A percentile compares a stretch with the other conserved stretches of the same genome.
Evolutionary conservation across 2,329 filamentous ascomycete genomes (phyloP).

Genomic region (Chaetomiaceae sp.): DNA sequence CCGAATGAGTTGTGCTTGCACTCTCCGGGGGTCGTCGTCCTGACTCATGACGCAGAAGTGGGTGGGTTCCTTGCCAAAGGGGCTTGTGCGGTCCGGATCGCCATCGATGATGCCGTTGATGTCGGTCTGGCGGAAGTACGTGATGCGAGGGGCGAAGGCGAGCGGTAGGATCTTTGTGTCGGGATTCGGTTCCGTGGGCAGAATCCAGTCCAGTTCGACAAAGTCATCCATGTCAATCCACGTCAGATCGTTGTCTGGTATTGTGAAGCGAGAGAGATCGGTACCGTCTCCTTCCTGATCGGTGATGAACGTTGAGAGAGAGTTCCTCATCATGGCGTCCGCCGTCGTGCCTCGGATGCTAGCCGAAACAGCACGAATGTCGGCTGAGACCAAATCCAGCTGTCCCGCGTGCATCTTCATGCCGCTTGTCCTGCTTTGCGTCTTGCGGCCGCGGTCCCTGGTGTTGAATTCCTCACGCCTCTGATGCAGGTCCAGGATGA

Average conservation of each 20-base stretch:
- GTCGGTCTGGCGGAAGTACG: constrained; percentile 95
- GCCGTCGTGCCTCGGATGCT: constrained; percentile 75
- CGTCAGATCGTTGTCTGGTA: constrained; percentile 88
- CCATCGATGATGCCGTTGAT: constrained; percentile 73
- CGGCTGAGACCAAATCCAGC: constrained; percentile 83
- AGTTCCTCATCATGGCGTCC: constrained; percentile 64
- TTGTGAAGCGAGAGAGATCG: constrained; percentile 83
- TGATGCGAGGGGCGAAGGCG: constrained; percentile 88
- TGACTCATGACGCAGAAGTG: constrained; percentile 94
- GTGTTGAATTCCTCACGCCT: constrained; percentile 87
- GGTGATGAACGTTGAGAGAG: constrained; percentile 43
- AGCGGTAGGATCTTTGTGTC: constrained; percentile 92
- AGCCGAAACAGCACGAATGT: constrained; percentile 88
- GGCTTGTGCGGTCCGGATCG: constrained; percentile 76
- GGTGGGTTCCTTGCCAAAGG: constrained; percentile 88
- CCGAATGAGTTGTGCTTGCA: constrained; percentile 81
- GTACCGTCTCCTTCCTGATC: constrained; percentile 52
- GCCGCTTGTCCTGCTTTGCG: constrained; percentile 74
- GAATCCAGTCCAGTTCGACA: constrained; percentile 93
- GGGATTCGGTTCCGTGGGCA: constrained; percentile 83
- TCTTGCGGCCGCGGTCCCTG: constrained; percentile 67
- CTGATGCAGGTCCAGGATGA: constrained; percentile 95
- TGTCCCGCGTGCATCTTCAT: constrained; percentile 97
- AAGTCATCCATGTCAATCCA: constrained; percentile 99
- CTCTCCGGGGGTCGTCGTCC: constrained; percentile 78